Evolutionary conservation across 225 moss, liverwort and hornwort species (phyloP).

Genomic region (Rhytidiadelphus loreus): DNA sequence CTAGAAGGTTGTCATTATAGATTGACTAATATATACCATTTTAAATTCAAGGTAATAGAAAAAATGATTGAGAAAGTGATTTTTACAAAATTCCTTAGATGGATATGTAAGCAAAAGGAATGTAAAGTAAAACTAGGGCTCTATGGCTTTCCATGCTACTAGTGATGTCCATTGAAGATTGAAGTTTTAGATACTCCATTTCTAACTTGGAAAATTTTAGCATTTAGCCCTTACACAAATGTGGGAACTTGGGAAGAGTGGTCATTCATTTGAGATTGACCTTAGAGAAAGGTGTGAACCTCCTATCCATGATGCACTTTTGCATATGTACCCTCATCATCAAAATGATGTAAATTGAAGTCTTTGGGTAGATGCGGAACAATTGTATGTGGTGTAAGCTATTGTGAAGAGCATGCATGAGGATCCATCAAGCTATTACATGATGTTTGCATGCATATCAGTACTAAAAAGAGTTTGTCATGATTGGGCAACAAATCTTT

Average conservation of each 20-base stretch:
- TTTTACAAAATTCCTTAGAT: neutral
- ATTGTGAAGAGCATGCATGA: accelerated
- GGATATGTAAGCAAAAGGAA: neutral
- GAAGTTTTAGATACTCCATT: neutral
- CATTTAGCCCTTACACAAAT: neutral
- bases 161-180: neutral
- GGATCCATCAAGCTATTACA: accelerated
- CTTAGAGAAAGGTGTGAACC: accelerated
- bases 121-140: neutral
- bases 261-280: neutral
- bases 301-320: neutral
- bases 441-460: accelerated
- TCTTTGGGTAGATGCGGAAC: accelerated
- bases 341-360: accelerated
- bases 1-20: too few species aligned
- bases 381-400: accelerated
- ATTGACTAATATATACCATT: neutral
- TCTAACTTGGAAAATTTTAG: neutral
- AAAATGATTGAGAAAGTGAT: neutral
- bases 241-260: accelerated
- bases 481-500: accelerated
- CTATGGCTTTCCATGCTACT: accelerated
- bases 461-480: too few species aligned
- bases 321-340: too few species aligned
- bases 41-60: too few species aligned